A percentile compares a stretch with the other conserved stretches of the same genome.
Conservation (phyloP, 371 early-diverging fungal genomes). For the Mortierella sp. region DNA sequence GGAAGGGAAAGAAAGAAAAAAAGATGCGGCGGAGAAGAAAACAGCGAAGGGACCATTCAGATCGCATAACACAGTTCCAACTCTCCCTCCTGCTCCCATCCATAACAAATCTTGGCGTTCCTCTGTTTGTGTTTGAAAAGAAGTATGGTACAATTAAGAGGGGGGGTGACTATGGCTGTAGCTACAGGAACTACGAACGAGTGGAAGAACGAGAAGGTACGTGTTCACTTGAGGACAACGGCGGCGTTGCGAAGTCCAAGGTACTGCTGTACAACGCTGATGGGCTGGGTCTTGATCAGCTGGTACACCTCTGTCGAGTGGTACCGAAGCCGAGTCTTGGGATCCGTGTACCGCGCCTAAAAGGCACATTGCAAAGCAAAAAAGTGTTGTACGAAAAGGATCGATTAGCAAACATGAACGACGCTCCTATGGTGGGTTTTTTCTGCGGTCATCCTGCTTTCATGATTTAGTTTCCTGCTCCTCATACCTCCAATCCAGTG, state of each 20-base stretch:
- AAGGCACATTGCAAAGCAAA: background rate
- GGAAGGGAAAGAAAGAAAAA: background rate
- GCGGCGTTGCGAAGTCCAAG: constrained; percentile 86
- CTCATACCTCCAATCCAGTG: constrained; percentile 80
- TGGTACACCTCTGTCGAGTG: constrained; percentile 88
- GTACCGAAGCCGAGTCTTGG: constrained; percentile 88
- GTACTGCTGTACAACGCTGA: constrained; percentile 86
- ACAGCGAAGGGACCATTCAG: background rate
- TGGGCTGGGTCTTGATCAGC: constrained; percentile 78
- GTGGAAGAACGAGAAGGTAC: background rate
- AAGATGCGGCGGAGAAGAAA: constrained; percentile 1
- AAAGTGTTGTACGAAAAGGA: constrained; percentile 1
- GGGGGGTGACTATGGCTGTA: background rate
- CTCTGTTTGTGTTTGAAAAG: background rate
- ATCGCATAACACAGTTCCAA: background rate
- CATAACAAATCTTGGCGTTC: background rate
- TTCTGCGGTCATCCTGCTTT: background rate
- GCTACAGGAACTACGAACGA: background rate
- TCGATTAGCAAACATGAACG: background rate
- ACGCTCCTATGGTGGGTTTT: background rate
- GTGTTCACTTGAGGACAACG: constrained; percentile 69
- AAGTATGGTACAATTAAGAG: background rate
- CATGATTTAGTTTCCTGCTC: background rate
- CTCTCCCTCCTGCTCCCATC: background rate
- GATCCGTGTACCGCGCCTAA: constrained; percentile 86